Evolutionary conservation across 495 filamentous ascomycete species (phyloP), one percentile per base, ranked within the genome.

Genomic region (Aspergillus hancockii): DNA sequence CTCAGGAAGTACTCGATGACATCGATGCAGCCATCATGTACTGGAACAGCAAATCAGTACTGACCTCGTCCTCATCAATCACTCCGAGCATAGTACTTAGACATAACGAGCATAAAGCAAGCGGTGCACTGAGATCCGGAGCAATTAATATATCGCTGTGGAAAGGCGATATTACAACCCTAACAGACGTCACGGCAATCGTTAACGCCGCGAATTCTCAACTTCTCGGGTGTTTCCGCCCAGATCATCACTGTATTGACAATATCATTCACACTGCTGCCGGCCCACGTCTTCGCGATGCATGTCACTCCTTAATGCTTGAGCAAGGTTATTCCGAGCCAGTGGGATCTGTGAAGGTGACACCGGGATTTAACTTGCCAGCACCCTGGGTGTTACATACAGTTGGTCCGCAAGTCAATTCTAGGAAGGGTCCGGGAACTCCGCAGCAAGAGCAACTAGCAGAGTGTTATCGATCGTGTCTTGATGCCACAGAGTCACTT

Each of bases 221-320:
- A 14, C 60, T 67, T 0, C 54, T 63, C 25, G 67, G 67, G 4
- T 70, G 67, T 25, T 70, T 67, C 58, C 58, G 34, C 7, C 67
- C 67, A 8, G 49, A 57, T 4, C 67, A 70, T 23, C 64, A 58
- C n/a, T 70, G 67, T 52, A 70, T 70, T 45, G 67, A 70, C 49
- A 70, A 67, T 60, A 61, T 67, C 22, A 70, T 70, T 36, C 67
- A 70, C 49, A 59, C 64, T 1, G 58, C 60, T 23, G 67, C 62
- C 1, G 67, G 67, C 14, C 67, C 67, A n/a, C 62, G 62, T 1
- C 60, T 70, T 12, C 62, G 67, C 9, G 58, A 67, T 30, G 64
- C 64, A 0, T 70, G 67, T 32, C 49, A 58, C 51, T 13, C 30
- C 13, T 18, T 70, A 22, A 67, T 70, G 53, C 4, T 40, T 3